A percentile compares a stretch with the other conserved stretches of the same genome.
Evolutionary conservation across 148 eudicot genomes (phyloP).

Genomic region (Rhododendron mucronatum): DNA sequence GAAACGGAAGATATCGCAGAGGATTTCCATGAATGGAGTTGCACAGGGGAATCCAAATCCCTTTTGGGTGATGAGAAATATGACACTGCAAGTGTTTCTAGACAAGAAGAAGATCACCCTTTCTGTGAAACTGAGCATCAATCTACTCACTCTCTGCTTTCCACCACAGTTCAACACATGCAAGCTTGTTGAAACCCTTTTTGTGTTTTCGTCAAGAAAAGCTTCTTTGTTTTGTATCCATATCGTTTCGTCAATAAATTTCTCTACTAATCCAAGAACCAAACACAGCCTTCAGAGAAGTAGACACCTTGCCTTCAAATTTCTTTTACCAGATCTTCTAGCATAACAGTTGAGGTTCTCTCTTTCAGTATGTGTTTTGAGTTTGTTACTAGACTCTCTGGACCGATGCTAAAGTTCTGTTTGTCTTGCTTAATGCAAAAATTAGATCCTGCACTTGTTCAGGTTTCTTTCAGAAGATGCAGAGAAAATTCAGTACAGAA

Average conservation of each 20-base stretch:
- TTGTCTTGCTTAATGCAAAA: background rate
- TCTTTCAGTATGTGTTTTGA: too few species aligned
- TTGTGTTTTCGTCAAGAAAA: background rate
- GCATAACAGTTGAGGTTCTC: background rate
- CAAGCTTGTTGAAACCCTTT: constrained; percentile 13
- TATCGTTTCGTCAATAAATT: background rate
- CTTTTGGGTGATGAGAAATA: constrained; percentile 30
- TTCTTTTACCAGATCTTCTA: background rate
- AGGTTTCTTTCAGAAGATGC: background rate
- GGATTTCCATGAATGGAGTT: background rate
- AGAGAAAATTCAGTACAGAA: background rate
- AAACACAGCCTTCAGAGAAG: background rate
- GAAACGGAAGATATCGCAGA: background rate
- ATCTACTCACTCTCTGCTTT: constrained; percentile 47
- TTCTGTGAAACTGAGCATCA: constrained; percentile 33
- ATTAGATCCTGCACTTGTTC: background rate
- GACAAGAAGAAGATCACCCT: constrained; percentile 55
- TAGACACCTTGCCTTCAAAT: background rate
- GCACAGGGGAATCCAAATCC: constrained; percentile 30
- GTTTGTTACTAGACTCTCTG: background rate
- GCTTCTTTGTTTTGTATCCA: background rate
- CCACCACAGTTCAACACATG: constrained; percentile 25
- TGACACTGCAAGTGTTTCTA: constrained; percentile 2
- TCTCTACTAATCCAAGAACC: background rate
- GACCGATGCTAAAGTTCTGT: constrained; percentile 1